Evolutionary conservation across 108 stramenopile genomes (phyloP).

Genomic region (Epithemia pelagica): DNA sequence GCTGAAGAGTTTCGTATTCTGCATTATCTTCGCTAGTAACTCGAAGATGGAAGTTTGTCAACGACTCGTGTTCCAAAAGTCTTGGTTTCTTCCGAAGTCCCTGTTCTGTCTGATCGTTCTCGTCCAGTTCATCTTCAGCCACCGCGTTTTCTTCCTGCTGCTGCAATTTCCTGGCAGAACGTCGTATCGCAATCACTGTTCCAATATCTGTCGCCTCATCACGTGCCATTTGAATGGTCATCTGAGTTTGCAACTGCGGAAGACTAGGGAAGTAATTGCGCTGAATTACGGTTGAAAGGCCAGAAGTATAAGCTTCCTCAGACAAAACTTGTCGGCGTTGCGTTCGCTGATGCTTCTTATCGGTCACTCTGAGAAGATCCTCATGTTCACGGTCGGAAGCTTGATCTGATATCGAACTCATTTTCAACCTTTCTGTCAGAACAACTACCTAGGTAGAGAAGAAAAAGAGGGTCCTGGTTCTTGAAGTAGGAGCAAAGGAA

Average conservation of each 20-base stretch:
- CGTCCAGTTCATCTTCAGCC: conserved; percentile 21
- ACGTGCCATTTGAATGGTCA: conserved; percentile 27
- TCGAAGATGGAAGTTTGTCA: conserved; percentile 71
- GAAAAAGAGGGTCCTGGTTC: too few species aligned
- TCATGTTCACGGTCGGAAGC: too few species aligned
- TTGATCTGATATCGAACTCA: too few species aligned
- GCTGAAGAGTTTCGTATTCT: conserved; percentile 63
- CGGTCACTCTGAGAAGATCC: too few species aligned
- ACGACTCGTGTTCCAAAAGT: conserved; percentile 47
- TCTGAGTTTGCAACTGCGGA: conserved; percentile 37
- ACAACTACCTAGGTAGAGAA: too few species aligned
- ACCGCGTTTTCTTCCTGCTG: conserved; percentile 36
- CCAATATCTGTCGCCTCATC: conserved; percentile 46
- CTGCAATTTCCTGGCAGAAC: conserved; percentile 41
- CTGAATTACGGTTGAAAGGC: conserved; percentile 54
- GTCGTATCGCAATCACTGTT: conserved; percentile 58
- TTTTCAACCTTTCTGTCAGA: too few species aligned
- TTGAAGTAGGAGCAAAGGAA: too few species aligned
- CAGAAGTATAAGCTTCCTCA: conserved; percentile 71
- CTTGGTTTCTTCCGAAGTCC: conserved; percentile 33
- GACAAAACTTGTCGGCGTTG: conserved; percentile 53
- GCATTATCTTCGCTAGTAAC: conserved; percentile 80
- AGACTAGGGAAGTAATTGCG: conserved; percentile 70
- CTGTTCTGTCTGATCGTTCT: not conserved
- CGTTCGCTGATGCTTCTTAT: too few species aligned